Conservation (phyloP, 768 basidiomycete genomes). For the Coprinopsis marcescibilis region DNA sequence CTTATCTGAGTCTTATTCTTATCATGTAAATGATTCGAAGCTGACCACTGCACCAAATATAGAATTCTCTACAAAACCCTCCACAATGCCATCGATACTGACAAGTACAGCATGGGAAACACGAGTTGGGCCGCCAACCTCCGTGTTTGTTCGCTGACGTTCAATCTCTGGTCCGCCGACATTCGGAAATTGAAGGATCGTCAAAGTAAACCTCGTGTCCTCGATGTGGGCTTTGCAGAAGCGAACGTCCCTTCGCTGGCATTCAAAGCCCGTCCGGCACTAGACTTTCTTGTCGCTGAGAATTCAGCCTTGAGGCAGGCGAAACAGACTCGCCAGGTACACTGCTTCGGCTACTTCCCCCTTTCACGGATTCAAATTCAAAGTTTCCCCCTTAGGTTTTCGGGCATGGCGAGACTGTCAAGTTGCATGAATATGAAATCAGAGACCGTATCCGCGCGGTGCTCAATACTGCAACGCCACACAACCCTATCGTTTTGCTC, state of each 20-base stretch:
- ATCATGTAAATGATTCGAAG: not conserved
- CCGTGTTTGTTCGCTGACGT: constrained; percentile 1
- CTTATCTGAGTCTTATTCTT: not conserved
- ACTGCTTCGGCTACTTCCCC: too few relatives aligned
- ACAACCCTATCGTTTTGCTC: not conserved
- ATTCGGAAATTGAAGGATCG: not conserved
- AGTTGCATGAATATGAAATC: not conserved
- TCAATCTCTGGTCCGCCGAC: not conserved
- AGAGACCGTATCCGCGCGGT: not conserved
- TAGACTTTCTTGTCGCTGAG: not conserved
- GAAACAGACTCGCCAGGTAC: not conserved
- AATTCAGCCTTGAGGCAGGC: not conserved
- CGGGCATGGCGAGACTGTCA: not conserved
- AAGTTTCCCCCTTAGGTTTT: not conserved
- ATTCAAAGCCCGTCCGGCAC: not conserved
- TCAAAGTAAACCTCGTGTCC: not conserved
- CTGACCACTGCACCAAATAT: not conserved
- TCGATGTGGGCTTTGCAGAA: constrained; percentile 1
- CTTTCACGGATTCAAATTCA: not conserved
- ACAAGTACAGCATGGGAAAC: not conserved
- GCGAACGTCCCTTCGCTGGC: not conserved
- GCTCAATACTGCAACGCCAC: not conserved
- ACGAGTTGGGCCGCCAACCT: not conserved
- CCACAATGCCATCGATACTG: not conserved
- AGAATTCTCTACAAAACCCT: not conserved